Conservation (phyloP, 2,329 filamentous ascomycete genomes). For the Chaetomiaceae sp. region DNA sequence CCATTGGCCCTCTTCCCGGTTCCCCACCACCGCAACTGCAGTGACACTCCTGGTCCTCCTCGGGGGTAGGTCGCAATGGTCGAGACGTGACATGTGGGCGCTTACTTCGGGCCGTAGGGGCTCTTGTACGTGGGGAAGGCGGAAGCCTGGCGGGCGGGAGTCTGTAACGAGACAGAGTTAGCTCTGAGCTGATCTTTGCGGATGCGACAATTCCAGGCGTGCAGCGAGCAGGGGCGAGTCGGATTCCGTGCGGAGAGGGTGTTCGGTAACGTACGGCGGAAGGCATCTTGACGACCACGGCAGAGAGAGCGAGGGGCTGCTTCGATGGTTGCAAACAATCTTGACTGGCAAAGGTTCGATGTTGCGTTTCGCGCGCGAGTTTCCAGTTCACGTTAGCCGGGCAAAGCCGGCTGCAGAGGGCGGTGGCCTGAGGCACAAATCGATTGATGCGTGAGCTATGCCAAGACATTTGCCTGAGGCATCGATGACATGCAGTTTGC, state of each 20-base stretch:
- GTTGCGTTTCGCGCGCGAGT: conserved; percentile 28
- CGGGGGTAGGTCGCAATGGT: background rate
- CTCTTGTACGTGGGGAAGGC: conserved; percentile 49
- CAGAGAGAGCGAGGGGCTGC: conserved; percentile 23
- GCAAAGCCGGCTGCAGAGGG: conserved; percentile 28
- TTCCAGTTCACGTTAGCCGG: conserved; percentile 29
- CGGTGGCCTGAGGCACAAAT: conserved; percentile 29
- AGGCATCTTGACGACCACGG: conserved; percentile 26
- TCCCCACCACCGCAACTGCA: background rate
- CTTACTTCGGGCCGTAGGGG: conserved; percentile 63
- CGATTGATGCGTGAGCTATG: too few relatives aligned
- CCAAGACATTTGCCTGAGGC: conserved; percentile 5
- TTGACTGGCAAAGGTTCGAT: conserved; percentile 20
- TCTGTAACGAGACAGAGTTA: conserved; percentile 37
- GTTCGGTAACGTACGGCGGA: conserved; percentile 27
- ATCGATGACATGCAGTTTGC: background rate
- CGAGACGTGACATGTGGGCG: too few relatives aligned
- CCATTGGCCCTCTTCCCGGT: too few relatives aligned
- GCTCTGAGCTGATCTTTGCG: conserved; percentile 17
- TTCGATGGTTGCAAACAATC: conserved; percentile 26
- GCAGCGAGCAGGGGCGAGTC: background rate
- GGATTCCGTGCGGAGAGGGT: too few relatives aligned
- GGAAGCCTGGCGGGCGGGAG: conserved; percentile 40
- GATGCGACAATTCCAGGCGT: background rate
- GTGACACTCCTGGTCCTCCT: background rate